Percentiles rank a stretch among this genome's conserved stretches.
phyloP scores from a whole-genome alignment of 768 basidiomycete species.

The Trametes villosa region DNA sequence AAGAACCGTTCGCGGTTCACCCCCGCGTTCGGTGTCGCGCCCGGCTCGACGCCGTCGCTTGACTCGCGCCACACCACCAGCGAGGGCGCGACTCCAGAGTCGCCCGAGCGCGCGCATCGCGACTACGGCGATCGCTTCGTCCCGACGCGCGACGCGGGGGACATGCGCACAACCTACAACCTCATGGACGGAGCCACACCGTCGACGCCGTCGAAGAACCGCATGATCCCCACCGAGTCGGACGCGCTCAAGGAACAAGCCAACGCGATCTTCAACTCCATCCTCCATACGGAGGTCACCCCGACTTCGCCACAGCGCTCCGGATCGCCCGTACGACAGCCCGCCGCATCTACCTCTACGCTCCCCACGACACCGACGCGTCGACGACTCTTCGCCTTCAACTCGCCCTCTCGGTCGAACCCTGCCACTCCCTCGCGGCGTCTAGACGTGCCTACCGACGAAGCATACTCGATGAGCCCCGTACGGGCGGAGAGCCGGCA shows the following conservation, averaged over 20 bases:
- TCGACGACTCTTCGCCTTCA: conserved; percentile 71
- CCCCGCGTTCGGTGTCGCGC: conserved; percentile 55
- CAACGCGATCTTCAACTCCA: conserved; percentile 77
- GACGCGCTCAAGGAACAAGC: conserved; percentile 73
- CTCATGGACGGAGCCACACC: conserved; percentile 54
- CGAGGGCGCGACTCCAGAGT: conserved; percentile 55
- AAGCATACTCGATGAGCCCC: conserved; percentile 89
- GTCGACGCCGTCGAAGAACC: conserved; percentile 44
- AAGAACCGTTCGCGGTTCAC: conserved; percentile 56
- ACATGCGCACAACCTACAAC: conserved; percentile 65
- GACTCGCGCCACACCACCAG: conserved; percentile 59
- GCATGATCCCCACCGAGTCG: conserved; percentile 45
- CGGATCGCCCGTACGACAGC: conserved; percentile 53
- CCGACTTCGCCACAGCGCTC: conserved; percentile 67
- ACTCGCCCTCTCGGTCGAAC: conserved; percentile 57
- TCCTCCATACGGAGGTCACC: conserved; percentile 79
- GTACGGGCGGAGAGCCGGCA: conserved; percentile 82
- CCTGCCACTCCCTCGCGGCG: conserved; percentile 58
- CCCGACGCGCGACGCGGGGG: conserved; percentile 59
- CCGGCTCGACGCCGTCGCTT: conserved; percentile 57
- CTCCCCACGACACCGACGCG: conserved; percentile 50
- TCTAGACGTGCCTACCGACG: conserved; percentile 85
- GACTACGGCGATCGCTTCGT: conserved; percentile 65
- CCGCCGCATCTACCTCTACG: conserved; percentile 31
- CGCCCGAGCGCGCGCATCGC: conserved; percentile 34